These are phyloP conservation scores for Bauhinia variegata DNA, from an alignment of 306 rosid species.

Conservation along the genomic window DNA sequence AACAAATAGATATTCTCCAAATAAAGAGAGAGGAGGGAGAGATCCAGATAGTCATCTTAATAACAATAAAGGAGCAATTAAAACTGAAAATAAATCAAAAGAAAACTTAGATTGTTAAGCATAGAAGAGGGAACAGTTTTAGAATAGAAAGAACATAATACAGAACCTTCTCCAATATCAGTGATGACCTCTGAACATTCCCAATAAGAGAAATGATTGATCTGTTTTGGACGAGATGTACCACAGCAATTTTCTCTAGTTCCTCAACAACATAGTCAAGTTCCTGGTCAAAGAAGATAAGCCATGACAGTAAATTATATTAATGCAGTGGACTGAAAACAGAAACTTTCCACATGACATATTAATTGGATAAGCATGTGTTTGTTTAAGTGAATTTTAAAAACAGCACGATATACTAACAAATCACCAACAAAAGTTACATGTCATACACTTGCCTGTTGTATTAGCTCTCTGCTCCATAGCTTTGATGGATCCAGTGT, in stretches of 20 bases:
- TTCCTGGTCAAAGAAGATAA: slow-evolving; percentile 61
- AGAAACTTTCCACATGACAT: slow-evolving; percentile 3
- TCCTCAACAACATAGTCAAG: slow-evolving; percentile 94
- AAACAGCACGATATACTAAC: too few relatives aligned
- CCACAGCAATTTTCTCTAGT: slow-evolving; percentile 90
- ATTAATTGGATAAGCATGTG: slow-evolving; percentile 11
- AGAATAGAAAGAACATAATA: slow-evolving; percentile 23
- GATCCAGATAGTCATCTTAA: slow-evolving; percentile 16
- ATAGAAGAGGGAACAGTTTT: slow-evolving; percentile 1
- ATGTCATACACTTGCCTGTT: slow-evolving; percentile 65
- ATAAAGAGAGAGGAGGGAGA: slow-evolving; percentile 15
- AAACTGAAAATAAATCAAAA: slow-evolving; percentile 18
- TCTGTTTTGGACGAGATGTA: slow-evolving; percentile 84
- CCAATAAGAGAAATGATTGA: slow-evolving; percentile 97
- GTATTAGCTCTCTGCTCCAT: slow-evolving; percentile 90
- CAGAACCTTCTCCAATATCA: slow-evolving; percentile 86
- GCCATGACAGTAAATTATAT: slow-evolving; percentile 28
- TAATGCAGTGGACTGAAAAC: neutral
- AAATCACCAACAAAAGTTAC: slow-evolving; percentile 28
- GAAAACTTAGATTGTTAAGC: neutral
- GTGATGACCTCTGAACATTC: slow-evolving; percentile 88
- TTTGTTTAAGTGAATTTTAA: slow-evolving; percentile 17
- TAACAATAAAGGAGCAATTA: slow-evolving; percentile 2
- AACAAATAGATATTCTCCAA: slow-evolving; percentile 23
- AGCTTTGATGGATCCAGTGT: slow-evolving; percentile 90